These are phyloP conservation scores for Boletus tylopilopsis DNA, from an alignment of 768 basidiomycete species.

Conservation along the genomic window DNA sequence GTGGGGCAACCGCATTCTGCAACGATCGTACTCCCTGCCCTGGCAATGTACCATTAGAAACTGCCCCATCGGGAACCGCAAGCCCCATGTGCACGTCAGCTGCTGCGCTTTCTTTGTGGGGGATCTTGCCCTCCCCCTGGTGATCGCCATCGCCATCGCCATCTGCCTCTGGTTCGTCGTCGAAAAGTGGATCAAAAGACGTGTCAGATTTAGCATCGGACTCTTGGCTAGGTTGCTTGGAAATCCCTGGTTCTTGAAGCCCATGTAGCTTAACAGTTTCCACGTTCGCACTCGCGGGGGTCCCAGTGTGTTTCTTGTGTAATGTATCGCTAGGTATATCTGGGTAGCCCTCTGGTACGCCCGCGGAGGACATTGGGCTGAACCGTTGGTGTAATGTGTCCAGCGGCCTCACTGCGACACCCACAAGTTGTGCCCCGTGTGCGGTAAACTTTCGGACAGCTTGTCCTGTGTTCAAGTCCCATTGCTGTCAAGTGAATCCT, in stretches of 20 bases:
- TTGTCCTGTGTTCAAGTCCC: conserved; percentile 94
- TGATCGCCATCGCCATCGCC: conserved; percentile 45
- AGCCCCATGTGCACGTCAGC: conserved; percentile 19
- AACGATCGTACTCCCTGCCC: conserved; percentile 25
- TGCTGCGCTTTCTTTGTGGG: conserved; percentile 13
- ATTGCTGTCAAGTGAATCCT: conserved; percentile 59
- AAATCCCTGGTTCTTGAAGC: conserved; percentile 14
- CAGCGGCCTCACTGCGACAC: conserved; percentile 72
- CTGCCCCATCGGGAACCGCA: conserved; percentile 28
- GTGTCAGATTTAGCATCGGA: conserved; percentile 72
- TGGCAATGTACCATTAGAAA: conserved; percentile 19
- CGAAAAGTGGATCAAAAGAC: conserved; percentile 87
- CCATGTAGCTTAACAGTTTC: conserved; percentile 23
- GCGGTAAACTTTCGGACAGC: conserved; percentile 70
- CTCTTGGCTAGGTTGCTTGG: conserved; percentile 30
- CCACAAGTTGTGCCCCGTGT: conserved; percentile 82
- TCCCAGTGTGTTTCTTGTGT: conserved; percentile 11
- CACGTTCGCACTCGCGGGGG: conserved; percentile 19
- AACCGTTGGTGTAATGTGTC: conserved; percentile 34
- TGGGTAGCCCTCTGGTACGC: conserved; percentile 16
- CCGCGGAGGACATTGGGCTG: conserved; percentile 25
- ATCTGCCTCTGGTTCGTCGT: conserved; percentile 71
- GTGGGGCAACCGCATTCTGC: conserved; percentile 44
- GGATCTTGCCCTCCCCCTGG: conserved; percentile 11
- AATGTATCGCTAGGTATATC: conserved; percentile 6